Conservation (phyloP, 2,329 filamentous ascomycete genomes). For the Diaporthe sp. region DNA sequence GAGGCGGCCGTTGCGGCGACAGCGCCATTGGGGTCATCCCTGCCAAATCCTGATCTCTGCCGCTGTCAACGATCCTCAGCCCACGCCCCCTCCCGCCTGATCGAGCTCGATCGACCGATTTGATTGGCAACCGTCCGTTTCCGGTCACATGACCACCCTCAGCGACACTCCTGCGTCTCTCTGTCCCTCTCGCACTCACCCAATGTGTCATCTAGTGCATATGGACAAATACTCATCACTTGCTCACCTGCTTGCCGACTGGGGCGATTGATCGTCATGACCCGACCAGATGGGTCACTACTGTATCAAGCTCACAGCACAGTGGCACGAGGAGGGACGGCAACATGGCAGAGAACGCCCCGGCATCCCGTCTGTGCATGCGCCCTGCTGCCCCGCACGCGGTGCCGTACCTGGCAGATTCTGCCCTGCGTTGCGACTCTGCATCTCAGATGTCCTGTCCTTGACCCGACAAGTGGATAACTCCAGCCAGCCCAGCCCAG, state of each 20-base stretch:
- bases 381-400: not conserved
- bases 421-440: slow-evolving; percentile 16
- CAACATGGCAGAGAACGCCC: not conserved
- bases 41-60: slow-evolving; percentile 32
- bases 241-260: not conserved
- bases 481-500: not conserved
- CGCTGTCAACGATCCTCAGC: slow-evolving; percentile 36
- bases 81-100: slow-evolving; percentile 24
- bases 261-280: not conserved
- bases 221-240: not conserved
- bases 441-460: slow-evolving; percentile 9
- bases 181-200: not conserved
- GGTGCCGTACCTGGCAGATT: slow-evolving; percentile 12
- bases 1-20: slow-evolving; percentile 25
- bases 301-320: not conserved
- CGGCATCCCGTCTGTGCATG: not conserved
- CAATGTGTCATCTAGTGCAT: not conserved
- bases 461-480: not conserved
- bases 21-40: slow-evolving; percentile 7
- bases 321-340: not conserved
- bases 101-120: slow-evolving; percentile 37
- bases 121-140: slow-evolving; percentile 5
- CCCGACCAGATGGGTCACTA: slow-evolving; percentile 6
- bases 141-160: slow-evolving; percentile 18
- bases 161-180: not conserved